Evolutionary conservation across 495 filamentous ascomycete species (phyloP).

Genomic region (Penicillium simplicissimum): DNA sequence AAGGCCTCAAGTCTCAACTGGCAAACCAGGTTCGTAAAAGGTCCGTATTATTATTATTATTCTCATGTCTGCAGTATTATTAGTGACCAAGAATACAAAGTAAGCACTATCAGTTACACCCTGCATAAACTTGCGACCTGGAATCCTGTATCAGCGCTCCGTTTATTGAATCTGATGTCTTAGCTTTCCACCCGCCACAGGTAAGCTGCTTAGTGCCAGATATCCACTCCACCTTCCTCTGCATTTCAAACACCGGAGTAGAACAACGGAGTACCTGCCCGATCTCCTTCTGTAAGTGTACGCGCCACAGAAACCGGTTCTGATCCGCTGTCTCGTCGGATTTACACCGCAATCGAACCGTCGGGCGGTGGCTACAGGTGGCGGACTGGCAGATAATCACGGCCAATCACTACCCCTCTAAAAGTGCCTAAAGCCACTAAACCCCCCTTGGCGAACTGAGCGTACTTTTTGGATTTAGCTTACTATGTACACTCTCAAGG

Average conservation of each 20-base stretch:
- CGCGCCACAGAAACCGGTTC: slow-evolving; percentile 4
- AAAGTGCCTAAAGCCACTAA: background rate
- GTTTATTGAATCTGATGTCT: background rate
- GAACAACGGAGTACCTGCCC: too few relatives aligned
- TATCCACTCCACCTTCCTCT: background rate
- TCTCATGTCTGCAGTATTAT: too few relatives aligned
- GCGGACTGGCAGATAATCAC: background rate
- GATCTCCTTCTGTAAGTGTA: background rate
- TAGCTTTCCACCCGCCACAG: background rate
- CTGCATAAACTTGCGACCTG: background rate
- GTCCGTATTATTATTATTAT: too few relatives aligned
- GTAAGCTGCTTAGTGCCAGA: background rate
- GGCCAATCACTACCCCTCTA: background rate
- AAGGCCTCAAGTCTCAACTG: too few relatives aligned
- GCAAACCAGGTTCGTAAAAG: too few relatives aligned
- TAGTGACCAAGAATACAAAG: too few relatives aligned
- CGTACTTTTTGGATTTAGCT: background rate
- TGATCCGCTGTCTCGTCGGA: background rate
- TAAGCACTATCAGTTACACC: background rate
- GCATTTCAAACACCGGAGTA: too few relatives aligned
- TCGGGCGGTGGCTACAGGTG: background rate
- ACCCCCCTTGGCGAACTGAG: background rate
- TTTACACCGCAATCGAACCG: background rate
- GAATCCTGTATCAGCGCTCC: background rate
- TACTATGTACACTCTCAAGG: background rate